Percentiles rank a stretch among this genome's conserved stretches.
phyloP scores from a whole-genome alignment of 2,329 filamentous ascomycete genomes.

The Gliomastix tumulicola region DNA sequence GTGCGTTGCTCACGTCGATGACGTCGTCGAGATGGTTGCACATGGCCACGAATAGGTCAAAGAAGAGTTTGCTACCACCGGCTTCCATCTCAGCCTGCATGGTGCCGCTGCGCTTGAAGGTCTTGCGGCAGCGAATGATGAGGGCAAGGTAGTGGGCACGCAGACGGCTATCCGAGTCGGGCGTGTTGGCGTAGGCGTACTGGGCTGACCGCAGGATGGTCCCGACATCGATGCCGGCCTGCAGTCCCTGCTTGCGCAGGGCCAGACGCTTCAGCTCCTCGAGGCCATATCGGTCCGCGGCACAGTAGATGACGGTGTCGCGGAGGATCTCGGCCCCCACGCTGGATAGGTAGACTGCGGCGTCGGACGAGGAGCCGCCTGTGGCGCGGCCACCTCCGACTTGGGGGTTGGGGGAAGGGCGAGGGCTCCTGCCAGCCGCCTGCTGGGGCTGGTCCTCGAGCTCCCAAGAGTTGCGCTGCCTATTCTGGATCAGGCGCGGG shows the following conservation, averaged over 20 bases:
- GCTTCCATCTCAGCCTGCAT: slow-evolving; percentile 99
- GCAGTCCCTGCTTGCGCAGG: slow-evolving; percentile 89
- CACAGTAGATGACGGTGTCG: slow-evolving; percentile 92
- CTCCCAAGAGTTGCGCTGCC: slow-evolving; percentile 79
- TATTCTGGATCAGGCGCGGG: slow-evolving; percentile 81
- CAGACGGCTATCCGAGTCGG: slow-evolving; percentile 84
- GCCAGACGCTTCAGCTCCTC: slow-evolving; percentile 88
- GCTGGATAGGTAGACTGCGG: slow-evolving; percentile 63
- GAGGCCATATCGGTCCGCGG: slow-evolving; percentile 83
- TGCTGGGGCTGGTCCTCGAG: slow-evolving; percentile 58
- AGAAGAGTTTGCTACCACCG: slow-evolving; percentile 86
- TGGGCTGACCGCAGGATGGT: slow-evolving; percentile 88
- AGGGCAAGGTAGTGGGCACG: slow-evolving; percentile 95
- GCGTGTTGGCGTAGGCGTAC: slow-evolving; percentile 93
- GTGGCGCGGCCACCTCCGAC: slow-evolving; percentile 36
- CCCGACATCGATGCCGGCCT: slow-evolving; percentile 84
- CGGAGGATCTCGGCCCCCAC: slow-evolving; percentile 73
- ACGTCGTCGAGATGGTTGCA: slow-evolving; percentile 98
- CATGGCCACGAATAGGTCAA: slow-evolving; percentile 96
- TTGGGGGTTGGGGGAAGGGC: slow-evolving; percentile 45
- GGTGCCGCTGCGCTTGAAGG: slow-evolving; percentile 95
- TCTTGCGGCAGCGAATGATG: slow-evolving; percentile 95
- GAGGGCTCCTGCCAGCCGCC: slow-evolving; percentile 34
- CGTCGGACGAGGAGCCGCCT: slow-evolving; percentile 34
- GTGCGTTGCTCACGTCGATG: slow-evolving; percentile 72